Evolutionary conservation across 2,329 filamentous ascomycete genomes (phyloP), one percentile per base, ranked within the genome.

Genomic region (Thermoascus crustaceus): DNA sequence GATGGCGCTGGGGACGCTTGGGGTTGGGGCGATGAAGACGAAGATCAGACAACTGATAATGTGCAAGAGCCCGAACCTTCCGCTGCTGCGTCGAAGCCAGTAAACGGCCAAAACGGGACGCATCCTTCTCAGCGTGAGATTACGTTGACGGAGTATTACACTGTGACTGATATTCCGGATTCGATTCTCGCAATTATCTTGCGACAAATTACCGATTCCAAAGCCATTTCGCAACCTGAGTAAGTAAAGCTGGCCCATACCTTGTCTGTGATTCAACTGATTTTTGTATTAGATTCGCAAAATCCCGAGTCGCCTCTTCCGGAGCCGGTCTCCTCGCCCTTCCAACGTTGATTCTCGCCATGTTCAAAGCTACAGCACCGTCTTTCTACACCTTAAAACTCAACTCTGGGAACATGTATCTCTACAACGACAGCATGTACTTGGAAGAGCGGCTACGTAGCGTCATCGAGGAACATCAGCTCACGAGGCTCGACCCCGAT

Each of bases 81-180:
- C 20, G 27, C 49, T 5, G 11, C 43, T 22, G 24, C 24, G 17
- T 10, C 41, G 4, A 45, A 48, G 17, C 48, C 59, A 40, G 35
- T 44, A 25, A 48, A 51, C 25, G 47, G 41, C 19, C 41, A 43
- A 13, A 42, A 44, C 17, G 35, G 40, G 27, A 33, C 40, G 13
- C 22, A 48, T 35, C 11, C 35, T 10, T 37, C 46, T 25, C 40
- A 67, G 6, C 70, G 77, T 37, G 82, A 91, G 53, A 65, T 96
- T 40, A 82, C 84, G 0, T 64, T 96, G 29, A 82, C 73, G 42
- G 91, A 98, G 61, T 83, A 75, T 1, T 98, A 94, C 58, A 84
- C 80, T 39, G 83, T 94, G 34, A 95, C 89, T 0, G 82, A 83
- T 2, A 82, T 95, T 57, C 89, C 91, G 1, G 80, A 86, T 41